Conservation (phyloP, 805 yeast genomes). For the Komagataella phaffii region DNA sequence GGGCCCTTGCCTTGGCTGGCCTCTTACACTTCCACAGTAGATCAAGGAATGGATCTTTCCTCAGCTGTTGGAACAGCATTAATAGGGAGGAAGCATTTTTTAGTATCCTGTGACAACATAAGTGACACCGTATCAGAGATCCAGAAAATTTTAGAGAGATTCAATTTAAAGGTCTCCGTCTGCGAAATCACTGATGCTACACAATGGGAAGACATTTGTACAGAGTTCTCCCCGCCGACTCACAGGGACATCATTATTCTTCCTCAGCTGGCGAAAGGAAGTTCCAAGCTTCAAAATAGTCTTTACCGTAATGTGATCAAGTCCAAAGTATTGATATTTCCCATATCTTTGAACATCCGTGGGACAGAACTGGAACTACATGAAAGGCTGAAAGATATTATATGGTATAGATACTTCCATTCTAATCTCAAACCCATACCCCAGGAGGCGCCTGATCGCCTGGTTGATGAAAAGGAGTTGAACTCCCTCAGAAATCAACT, state of each 20-base stretch:
- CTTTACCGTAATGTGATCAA: neutral
- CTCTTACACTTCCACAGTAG: neutral
- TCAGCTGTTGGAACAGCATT: constrained; percentile 10
- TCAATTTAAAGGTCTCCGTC: neutral
- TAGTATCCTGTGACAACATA: constrained; percentile 11
- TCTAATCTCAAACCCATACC: neutral
- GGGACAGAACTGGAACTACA: neutral
- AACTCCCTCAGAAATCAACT: constrained; percentile 5
- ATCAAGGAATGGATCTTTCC: constrained; percentile 6
- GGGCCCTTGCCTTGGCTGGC: neutral
- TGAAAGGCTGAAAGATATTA: neutral
- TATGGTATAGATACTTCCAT: neutral
- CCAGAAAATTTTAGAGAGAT: constrained; percentile 1
- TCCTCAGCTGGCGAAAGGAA: neutral
- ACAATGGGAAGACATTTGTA: neutral
- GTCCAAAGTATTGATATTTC: neutral
- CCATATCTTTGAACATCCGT: neutral
- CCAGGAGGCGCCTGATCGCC: neutral
- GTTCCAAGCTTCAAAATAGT: neutral
- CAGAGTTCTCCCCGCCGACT: neutral
- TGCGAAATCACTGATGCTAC: neutral
- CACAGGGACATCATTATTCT: neutral
- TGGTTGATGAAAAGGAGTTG: neutral
- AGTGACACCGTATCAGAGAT: constrained; percentile 8
- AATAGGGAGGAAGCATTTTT: constrained; percentile 14